Evolutionary conservation across 169 alveolate genomes (phyloP).

Genomic region (Plasmodium vinckei): DNA sequence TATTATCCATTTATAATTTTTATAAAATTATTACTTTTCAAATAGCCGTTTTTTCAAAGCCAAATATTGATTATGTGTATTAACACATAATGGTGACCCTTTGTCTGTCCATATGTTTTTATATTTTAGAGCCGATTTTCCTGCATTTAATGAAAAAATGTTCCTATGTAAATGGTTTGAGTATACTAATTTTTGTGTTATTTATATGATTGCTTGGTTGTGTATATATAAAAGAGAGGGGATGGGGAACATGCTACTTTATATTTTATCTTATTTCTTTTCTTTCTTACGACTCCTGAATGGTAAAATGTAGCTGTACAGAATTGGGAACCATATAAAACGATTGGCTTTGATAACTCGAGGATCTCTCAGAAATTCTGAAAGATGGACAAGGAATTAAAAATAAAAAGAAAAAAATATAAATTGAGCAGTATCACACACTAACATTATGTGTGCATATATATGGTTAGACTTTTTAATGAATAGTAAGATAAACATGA

Average conservation of each 20-base stretch:
- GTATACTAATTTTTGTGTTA: neutral
- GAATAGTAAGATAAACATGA: neutral
- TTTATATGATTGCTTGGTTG: no score
- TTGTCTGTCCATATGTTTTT: constrained; percentile 73
- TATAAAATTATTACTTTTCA: constrained; percentile 25
- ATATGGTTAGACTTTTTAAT: neutral
- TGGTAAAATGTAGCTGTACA: constrained; percentile 75
- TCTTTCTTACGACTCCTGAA: constrained; percentile 66
- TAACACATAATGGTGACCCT: constrained; percentile 75
- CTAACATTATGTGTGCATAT: neutral
- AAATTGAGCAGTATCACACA: neutral
- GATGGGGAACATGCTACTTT: neutral
- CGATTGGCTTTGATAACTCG: constrained; percentile 79
- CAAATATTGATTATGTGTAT: constrained; percentile 43
- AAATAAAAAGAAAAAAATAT: constrained; percentile 24
- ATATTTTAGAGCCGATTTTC: constrained; percentile 45
- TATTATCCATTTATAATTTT: no score
- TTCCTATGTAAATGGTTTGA: neutral
- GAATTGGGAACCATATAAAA: constrained; percentile 76
- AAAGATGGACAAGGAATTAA: neutral
- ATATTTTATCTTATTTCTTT: neutral
- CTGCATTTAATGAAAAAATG: constrained; percentile 8
- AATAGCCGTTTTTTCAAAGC: constrained; percentile 42
- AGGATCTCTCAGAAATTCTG: constrained; percentile 80
- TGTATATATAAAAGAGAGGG: no score